Evolutionary conservation across 1,139 yeast species (phyloP), one percentile per base, ranked within the genome.

Genomic region (Sugiyamaella japonica): DNA sequence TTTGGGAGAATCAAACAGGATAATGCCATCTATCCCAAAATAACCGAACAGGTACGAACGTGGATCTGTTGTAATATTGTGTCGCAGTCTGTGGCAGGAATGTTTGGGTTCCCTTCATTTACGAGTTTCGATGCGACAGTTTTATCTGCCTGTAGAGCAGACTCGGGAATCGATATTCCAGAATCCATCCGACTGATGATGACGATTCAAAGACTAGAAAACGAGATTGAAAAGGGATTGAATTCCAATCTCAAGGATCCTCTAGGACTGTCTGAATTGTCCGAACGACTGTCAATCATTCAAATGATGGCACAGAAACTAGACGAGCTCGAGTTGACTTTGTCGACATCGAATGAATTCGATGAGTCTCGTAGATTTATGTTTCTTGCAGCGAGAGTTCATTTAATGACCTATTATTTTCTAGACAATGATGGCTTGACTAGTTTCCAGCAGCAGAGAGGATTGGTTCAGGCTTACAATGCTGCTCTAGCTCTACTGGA

Each of bases 61-160:
- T 93, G 99, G 99, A 81, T 89, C n/a, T 80, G 89, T 10, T 89
- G 97, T 66, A 93, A 93, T 67, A 80, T 88, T 31, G 95, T 89
- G 0, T 86, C 96, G 1, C 98, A 93, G 70, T 81, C 86, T 3
- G 85, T 91, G 56, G 96, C 97, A 1, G 84, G 96, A 1, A 86
- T 95, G 8, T 90, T 90, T 71, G 99, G 99, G 16, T 90, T 87
- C 66, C 98, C 98, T 0, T 89, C 96, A 0, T 89, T 90, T 70
- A 90, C 88, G 1, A 89, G 85, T 58, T 89, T 90, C 67, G 96
- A 89, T 67, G 80, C 88, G 15, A 80, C 91, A 0, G 81, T 86
- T 3, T 76, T 86, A 68, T 77, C 80, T 17, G 77, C 80, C 32
- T 77, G 78, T 55, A 70, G 78, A 59, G 77, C 77, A 58, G 74